These are phyloP conservation scores for Agaricus bisporus DNA, from an alignment of 768 basidiomycete genomes.

Conservation along the genomic window DNA sequence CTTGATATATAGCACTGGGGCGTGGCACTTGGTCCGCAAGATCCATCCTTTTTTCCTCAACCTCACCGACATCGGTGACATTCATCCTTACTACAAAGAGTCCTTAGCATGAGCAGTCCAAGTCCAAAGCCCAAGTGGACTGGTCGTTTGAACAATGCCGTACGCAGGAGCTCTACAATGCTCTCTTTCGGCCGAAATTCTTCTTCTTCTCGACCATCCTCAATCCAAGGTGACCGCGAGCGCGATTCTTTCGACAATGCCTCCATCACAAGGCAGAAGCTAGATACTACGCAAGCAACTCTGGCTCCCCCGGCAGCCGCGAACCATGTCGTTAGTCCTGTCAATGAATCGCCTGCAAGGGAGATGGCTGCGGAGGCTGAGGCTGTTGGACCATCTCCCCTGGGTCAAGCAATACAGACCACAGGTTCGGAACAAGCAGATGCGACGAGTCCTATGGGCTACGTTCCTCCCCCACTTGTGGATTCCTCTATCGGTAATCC, in stretches of 20 bases:
- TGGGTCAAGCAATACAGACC: conserved; percentile 25
- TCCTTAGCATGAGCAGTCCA: conserved; percentile 18
- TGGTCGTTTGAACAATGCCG: conserved; percentile 48
- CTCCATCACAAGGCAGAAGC: conserved; percentile 17
- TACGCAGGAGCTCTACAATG: conserved; percentile 57
- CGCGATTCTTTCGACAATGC: conserved; percentile 16
- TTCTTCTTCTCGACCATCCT: conserved; percentile 21
- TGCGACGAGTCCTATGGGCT: conserved; percentile 22
- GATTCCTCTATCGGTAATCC: conserved; percentile 37
- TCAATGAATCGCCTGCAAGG: conserved; percentile 62
- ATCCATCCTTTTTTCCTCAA: conserved; percentile 12
- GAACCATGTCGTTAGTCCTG: conserved; percentile 38
- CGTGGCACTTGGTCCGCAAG: conserved; percentile 14
- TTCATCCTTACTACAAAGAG: conserved; percentile 3
- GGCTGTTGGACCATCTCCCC: conserved; percentile 36
- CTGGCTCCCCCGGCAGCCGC: conserved; percentile 14
- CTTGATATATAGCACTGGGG: conserved; percentile 26
- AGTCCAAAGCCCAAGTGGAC: conserved; percentile 44
- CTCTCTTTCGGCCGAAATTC: conserved; percentile 37
- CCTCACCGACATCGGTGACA: conserved; percentile 11
- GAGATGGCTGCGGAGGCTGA: conserved; percentile 38
- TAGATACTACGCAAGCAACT: conserved; percentile 19
- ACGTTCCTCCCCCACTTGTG: conserved; percentile 32
- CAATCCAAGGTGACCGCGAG: conserved; percentile 16
- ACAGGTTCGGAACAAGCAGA: conserved; percentile 12